Percentiles rank a stretch among this genome's conserved stretches.
These are phyloP conservation scores for Schizochytrium sp. DNA, from an alignment of 108 stramenopile genomes.

Conservation along the genomic window DNA sequence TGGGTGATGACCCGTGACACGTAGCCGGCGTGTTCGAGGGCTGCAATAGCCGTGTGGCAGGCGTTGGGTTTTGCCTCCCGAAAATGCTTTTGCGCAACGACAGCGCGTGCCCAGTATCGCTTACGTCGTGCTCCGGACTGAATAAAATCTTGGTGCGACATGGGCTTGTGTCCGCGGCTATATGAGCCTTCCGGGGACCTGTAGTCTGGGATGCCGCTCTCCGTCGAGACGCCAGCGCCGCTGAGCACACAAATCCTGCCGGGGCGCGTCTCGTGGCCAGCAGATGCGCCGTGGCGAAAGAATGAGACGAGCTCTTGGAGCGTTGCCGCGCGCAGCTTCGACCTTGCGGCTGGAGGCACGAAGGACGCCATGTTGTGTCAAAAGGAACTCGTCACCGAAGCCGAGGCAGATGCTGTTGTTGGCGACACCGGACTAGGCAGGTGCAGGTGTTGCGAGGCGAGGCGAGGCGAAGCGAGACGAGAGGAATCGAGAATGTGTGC, in stretches of 20 bases:
- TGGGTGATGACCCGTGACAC: constrained; percentile 76
- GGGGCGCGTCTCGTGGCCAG: neutral
- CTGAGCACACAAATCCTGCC: constrained; percentile 58
- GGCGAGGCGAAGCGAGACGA: too few relatives aligned
- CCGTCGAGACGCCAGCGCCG: constrained; percentile 88
- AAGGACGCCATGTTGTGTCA: too few relatives aligned
- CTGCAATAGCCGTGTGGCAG: constrained; percentile 73
- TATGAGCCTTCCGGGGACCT: constrained; percentile 84
- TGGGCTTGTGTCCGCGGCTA: constrained; percentile 83
- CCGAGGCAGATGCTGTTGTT: too few relatives aligned
- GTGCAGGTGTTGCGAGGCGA: too few relatives aligned
- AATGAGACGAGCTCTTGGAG: neutral
- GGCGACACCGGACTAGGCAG: too few relatives aligned
- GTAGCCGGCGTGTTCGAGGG: constrained; percentile 58
- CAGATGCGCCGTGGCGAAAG: neutral
- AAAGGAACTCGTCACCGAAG: too few relatives aligned
- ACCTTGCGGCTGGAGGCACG: too few relatives aligned
- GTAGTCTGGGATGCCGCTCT: constrained; percentile 94
- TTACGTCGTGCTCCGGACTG: constrained; percentile 47
- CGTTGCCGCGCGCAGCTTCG: neutral
- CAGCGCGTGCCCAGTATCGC: constrained; percentile 88
- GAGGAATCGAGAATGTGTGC: too few relatives aligned
- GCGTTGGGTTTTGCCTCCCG: constrained; percentile 63
- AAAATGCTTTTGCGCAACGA: constrained; percentile 75
- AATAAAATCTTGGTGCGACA: constrained; percentile 89